Conservation (phyloP, 345 rosid genomes). For the Citrus trifoliata region DNA sequence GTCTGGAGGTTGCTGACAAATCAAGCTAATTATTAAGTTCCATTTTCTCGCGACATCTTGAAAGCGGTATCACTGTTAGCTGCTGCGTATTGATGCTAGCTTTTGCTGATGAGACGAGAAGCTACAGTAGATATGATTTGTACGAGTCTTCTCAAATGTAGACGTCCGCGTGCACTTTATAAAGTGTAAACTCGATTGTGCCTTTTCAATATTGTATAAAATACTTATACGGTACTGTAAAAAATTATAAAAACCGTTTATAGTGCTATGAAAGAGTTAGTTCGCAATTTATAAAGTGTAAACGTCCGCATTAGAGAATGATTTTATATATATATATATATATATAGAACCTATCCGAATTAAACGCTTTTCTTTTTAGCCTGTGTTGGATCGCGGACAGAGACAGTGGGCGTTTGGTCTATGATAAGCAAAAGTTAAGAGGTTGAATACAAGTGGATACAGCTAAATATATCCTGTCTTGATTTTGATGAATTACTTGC, state of each 20-base stretch:
- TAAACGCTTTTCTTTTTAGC: conserved; percentile 9
- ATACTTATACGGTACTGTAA: too few relatives aligned
- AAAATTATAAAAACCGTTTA: too few relatives aligned
- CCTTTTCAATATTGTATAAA: too few relatives aligned
- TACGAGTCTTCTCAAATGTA: too few relatives aligned
- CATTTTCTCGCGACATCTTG: conserved; percentile 16
- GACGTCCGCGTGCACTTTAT: too few relatives aligned
- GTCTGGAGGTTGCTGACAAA: conserved; percentile 49
- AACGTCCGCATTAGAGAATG: too few relatives aligned
- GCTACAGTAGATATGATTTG: too few relatives aligned
- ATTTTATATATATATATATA: too few relatives aligned
- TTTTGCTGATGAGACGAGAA: too few relatives aligned
- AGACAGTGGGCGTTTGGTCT: conserved; percentile 66
- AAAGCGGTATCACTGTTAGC: conserved; percentile 20
- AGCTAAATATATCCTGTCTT: conserved; percentile 43
- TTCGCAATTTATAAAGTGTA: too few relatives aligned
- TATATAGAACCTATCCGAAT: conserved; percentile 20
- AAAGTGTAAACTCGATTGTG: too few relatives aligned
- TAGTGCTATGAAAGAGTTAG: too few relatives aligned
- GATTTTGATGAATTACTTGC: conserved; percentile 42
- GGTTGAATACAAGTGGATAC: conserved; percentile 66
- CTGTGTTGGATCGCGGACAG: conserved; percentile 55
- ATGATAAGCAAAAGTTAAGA: conserved; percentile 52
- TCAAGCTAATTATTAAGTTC: conserved; percentile 36
- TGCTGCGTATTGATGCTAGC: conserved; percentile 27